These are phyloP conservation scores for Trametes cinnabarina DNA, from an alignment of 768 basidiomycete species.

Conservation along the genomic window DNA sequence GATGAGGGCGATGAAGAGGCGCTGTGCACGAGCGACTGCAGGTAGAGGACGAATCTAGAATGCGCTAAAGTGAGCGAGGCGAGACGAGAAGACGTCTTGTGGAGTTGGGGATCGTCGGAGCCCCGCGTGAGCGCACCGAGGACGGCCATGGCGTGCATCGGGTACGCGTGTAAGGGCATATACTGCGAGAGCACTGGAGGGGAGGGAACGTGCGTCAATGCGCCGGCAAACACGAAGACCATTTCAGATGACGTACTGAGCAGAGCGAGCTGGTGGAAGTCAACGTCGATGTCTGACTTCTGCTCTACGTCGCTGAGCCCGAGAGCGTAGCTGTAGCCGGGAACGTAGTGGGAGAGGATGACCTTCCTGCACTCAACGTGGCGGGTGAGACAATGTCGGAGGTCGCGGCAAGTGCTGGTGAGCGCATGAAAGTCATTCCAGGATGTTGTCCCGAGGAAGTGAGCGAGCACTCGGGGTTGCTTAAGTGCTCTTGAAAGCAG, in stretches of 20 bases:
- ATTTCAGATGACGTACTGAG: conserved; percentile 51
- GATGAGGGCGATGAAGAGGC: conserved; percentile 45
- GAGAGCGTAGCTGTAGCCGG: conserved; percentile 50
- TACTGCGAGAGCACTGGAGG: conserved; percentile 61
- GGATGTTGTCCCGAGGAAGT: conserved; percentile 31
- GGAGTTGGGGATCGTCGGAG: conserved; percentile 30
- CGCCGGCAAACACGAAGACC: conserved; percentile 7
- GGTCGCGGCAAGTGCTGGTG: conserved; percentile 34
- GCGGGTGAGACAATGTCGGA: conserved; percentile 33
- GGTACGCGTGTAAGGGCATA: conserved; percentile 66
- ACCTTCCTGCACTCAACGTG: conserved; percentile 34
- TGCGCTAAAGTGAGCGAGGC: conserved; percentile 57
- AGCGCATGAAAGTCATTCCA: conserved; percentile 45
- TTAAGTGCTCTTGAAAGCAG: conserved; percentile 2
- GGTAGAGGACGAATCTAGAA: conserved; percentile 69
- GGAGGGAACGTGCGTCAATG: not conserved
- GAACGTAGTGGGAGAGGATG: conserved; percentile 51
- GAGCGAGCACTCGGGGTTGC: conserved; percentile 24
- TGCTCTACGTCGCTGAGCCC: conserved; percentile 39
- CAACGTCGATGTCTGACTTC: conserved; percentile 48
- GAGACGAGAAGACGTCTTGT: conserved; percentile 38
- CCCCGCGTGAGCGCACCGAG: conserved; percentile 34
- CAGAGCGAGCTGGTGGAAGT: conserved; percentile 58
- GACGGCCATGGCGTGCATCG: conserved; percentile 59
- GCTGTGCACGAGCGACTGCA: conserved; percentile 72